Base-by-base conservation (phyloP, 2,329 filamentous ascomycete genomes). In the Aureobasidium sp. region DNA sequence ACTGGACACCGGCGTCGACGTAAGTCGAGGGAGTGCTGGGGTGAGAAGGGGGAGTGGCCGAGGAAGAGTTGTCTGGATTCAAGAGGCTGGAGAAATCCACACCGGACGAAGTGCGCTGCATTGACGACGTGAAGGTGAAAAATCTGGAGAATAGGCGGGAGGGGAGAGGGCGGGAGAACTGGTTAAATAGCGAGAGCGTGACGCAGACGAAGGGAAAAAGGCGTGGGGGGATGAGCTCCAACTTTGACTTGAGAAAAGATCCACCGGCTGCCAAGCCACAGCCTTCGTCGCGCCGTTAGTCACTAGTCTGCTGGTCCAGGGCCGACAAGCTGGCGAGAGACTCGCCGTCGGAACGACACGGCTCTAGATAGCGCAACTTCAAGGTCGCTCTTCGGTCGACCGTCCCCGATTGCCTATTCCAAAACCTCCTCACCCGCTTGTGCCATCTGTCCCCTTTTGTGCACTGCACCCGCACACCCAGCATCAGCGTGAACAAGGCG, bases 61-160 rank as follows among this genome's bases (percentile, higher is more conserved):
- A 63, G 20, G 46, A 20, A 20, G 41, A 51, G 68, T 68, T 50
- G 67, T 81, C 80, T 52, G 86, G 86, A 72, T 89, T 90, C 72
- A 90, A 83, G 73, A 90, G 84, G 81, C 84, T 88, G 74, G 84
- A 84, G 76, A 90, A 88, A 82, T 88, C 86, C 77, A 88, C 85
- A 74, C 86, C 85, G 69, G 87, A 88, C 71, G 83, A 81, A 81
- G 85, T 82, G 76, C 85, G 84, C 83, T 89, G 87, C 87, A 90
- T 90, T 47, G 51, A 62, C 60, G 48, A 41, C 46, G 57, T 50
- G 57, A 51, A 52, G 24, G 24, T 32, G 39, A 55, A 55, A 62
- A 55, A 55, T 48, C 48, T 52, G 60, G 60, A 55, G 60, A 60
- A 60, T 51, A 51, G 57, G 57, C 57, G 57, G 57, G 57, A 60